A percentile compares a stretch with the other conserved stretches of the same genome.
phyloP scores from a whole-genome alignment of 2,329 filamentous ascomycete species.

The Colletotrichum sp. region DNA sequence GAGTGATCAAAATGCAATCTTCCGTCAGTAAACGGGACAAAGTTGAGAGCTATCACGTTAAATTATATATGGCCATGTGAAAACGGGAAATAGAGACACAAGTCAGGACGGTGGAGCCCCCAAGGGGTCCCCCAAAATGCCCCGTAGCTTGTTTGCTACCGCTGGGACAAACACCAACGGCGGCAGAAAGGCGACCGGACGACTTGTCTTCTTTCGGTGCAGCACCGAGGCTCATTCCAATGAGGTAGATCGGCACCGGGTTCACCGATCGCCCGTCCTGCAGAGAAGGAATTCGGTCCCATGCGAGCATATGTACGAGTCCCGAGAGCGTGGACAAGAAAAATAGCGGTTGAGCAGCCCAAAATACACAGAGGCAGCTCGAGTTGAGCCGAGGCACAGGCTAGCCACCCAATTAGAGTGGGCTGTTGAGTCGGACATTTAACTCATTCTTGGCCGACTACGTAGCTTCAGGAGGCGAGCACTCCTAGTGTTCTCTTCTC shows the following conservation, averaged over 20 bases:
- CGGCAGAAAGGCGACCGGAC: neutral
- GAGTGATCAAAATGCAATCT: neutral
- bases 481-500: neutral
- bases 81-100: neutral
- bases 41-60: neutral
- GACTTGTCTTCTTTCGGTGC: neutral
- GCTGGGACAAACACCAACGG: neutral
- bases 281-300: neutral
- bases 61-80: neutral
- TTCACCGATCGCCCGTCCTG: slow-evolving; percentile 8
- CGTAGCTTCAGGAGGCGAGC: neutral
- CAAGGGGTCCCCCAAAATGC: neutral
- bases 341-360: neutral
- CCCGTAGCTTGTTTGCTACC: neutral
- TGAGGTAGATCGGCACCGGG: slow-evolving; percentile 10
- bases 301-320: neutral
- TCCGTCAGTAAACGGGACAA: neutral
- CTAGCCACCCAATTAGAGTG: neutral
- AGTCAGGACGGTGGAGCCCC: slow-evolving; percentile 14
- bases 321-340: neutral
- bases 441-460: neutral
- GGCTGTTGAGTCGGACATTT: neutral
- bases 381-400: slow-evolving; percentile 7
- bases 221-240: neutral
- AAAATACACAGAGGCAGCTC: neutral